Evolutionary conservation across 305 asterid species (phyloP), one percentile per base, ranked within the genome.

Genomic region (Salvia sclarea): DNA sequence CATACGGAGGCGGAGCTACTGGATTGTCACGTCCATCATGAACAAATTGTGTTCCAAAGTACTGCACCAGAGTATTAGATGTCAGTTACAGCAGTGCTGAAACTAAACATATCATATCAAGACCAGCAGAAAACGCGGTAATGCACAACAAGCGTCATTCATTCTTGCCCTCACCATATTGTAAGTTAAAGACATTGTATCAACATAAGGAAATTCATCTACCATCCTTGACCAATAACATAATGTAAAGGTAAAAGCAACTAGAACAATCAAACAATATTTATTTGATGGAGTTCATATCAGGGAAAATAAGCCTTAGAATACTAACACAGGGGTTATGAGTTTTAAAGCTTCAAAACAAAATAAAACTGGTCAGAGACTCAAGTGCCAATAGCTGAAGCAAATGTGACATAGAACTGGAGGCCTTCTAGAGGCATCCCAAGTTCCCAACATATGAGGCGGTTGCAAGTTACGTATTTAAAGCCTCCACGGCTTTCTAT

Each of bases 21-120:
- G 73, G 71, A 55, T 72, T 40, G 5, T 61, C 65, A 45, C 76
- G 77, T 61, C 81, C 97, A 40, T 86, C 93, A 21, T 90, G 97
- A 74, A 93, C 64, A 72, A 93, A 93, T 58, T 71, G 74, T 21
- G 95, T 76, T 69, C 97, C 98, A 20, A 88, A 90, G 73, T 90
- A 93, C 97, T 93, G 88, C 85, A 84, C 11, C 68, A 50, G 37
- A 35, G 38, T 43, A 68, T 33, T 37, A 25, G 14, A 14, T 24
- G 17, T 62, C 11, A 6, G 48, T 14, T 47, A 38, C 13, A 64
- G 10, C 21, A 16, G 13, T 44, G 17, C 64, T 45, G 3, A 40
- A 49, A 16, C 28, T 21, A 64, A 53, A 25, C 49, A 2, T 6
- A 13, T 6, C 49, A 2, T 6, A 13, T 6, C 22, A 49, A 8